These are phyloP conservation scores for Dujonia santamariae DNA, from an alignment of 1,139 yeast genomes.

Conservation along the genomic window DNA sequence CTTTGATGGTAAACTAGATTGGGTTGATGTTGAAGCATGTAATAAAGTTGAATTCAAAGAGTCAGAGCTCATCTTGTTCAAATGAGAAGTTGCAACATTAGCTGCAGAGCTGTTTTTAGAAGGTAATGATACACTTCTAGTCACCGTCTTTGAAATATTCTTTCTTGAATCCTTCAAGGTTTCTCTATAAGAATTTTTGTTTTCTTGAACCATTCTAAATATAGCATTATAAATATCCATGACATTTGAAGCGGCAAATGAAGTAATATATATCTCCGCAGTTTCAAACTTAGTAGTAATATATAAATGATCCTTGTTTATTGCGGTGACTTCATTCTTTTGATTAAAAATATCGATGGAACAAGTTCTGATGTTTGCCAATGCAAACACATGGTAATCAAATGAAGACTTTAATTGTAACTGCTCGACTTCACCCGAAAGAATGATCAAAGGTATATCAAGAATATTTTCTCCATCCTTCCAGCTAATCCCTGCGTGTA, in stretches of 20 bases:
- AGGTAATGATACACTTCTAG: conserved; percentile 9
- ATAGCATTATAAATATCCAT: conserved; percentile 75
- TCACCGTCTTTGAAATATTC: no score
- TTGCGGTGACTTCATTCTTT: conserved; percentile 29
- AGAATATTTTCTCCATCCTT: conserved; percentile 39
- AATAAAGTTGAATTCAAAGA: not conserved
- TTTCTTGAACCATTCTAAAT: conserved; percentile 70
- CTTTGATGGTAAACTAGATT: no score
- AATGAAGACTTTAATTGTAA: conserved; percentile 64
- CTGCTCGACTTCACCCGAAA: conserved; percentile 55
- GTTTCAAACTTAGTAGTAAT: conserved; percentile 55
- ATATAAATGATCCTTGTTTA: conserved; percentile 58
- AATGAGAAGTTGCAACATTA: no score
- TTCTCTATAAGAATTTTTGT: conserved; percentile 67
- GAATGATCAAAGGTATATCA: conserved; percentile 66
- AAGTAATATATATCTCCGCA: conserved; percentile 66
- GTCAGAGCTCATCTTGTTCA: not conserved
- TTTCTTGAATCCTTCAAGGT: conserved; percentile 55
- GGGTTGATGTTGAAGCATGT: not conserved
- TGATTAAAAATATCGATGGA: conserved; percentile 67
- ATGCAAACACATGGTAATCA: conserved; percentile 81
- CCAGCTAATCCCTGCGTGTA: conserved; percentile 76
- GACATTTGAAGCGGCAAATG: conserved; percentile 79
- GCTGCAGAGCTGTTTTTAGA: no score
- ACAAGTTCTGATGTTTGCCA: conserved; percentile 50